Evolutionary conservation across 768 basidiomycete species (phyloP), one percentile per base, ranked within the genome.

Genomic region (Boletus bicolor): DNA sequence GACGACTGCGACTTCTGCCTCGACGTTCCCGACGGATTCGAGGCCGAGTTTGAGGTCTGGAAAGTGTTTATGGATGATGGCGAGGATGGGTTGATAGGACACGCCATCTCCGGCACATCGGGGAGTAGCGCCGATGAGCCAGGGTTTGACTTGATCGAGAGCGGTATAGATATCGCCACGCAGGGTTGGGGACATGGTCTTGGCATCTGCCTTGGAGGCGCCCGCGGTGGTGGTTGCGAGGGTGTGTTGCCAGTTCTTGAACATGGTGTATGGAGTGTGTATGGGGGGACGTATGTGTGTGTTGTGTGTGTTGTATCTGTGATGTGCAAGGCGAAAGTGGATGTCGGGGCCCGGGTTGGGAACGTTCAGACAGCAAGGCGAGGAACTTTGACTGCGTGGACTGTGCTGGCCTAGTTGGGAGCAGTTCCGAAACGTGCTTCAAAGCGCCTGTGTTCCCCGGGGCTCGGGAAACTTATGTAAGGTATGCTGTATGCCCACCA

Each of bases 91-190:
- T 34, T 75, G 72, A 57, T 77, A 80, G 30, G 80, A 78, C 45
- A 82, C 75, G 6, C 80, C 80, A 54, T 83, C 82, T 9, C 82
- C 80, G n/a, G 81, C 77, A 51, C 77, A 76, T 15, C 79, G 76
- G 38, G 71, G 64, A 4, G 65, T 59, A 24, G 71, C 68, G 3
- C 77, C 76, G 42, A 73, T 53, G 24, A 79, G 62, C 82, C 82
- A 82, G 12, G 73, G 61, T 61, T 78, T 80, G 32, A 69, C 61
- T 58, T 71, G 76, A 62, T 82, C 81, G 37, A 82, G 69, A 10
- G 77, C 71, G 37, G 68, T 72, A 61, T 82, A 83, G 48, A 82
- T 76, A 66, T 83, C 80, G 5, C 75, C 63, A 37, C 82, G 79
- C 36, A 83, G 70, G 42, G 76, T 74, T 15, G 79, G 79, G 21